Evolutionary conservation across 352 stramenopile species (phyloP), one percentile per base, ranked within the genome.

Genomic region (Globisporangium lucens): DNA sequence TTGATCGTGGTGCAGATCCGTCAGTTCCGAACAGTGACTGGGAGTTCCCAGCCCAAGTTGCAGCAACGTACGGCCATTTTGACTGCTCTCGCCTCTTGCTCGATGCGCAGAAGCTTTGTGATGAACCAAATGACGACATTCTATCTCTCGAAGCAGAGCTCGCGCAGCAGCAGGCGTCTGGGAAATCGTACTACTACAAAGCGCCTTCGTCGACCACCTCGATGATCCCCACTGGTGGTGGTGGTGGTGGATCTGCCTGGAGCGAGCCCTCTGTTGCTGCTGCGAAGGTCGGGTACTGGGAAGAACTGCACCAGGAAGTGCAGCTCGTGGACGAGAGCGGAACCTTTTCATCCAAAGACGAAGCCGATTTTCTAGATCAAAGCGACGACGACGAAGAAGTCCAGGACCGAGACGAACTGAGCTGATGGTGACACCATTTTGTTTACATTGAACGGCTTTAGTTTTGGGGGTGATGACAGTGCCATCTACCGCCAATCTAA

Each of bases 261-360:
- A 56, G n/a, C 35, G 63, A 62, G 20, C 17, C 27, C 7, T 52
- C 5, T 17, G 13, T 15, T 49, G 15, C 15, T 49, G 41, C 41
- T 49, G 13, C 8, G 7, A 47, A 62, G 61, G 67, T 67, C 10
- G 67, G 66, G 20, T 87, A 91, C 70, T 91, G 85, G 85, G 79
- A 87, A 53, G 81, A 91, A 63, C 66, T 93, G 38, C 82, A 91
- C 36, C 78, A 86, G 65, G 75, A 87, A 43, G 75, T 91, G 62
- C 72, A 91, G 67, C 76, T 91, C 29, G 82, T 93, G n/a, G 85
- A 93, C 46, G 85, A 93, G 56, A 86, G 75, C 60, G 82, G 82
- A 1, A 73, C 77, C 12, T 93, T 89, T 53, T 93, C 85, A 15
- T 93, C 85, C 0, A 80, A 90, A 63, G 83, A 89, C 58, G 83